Conservation (phyloP, 202 grass and related monocot species). For the Musa balbisiana region DNA sequence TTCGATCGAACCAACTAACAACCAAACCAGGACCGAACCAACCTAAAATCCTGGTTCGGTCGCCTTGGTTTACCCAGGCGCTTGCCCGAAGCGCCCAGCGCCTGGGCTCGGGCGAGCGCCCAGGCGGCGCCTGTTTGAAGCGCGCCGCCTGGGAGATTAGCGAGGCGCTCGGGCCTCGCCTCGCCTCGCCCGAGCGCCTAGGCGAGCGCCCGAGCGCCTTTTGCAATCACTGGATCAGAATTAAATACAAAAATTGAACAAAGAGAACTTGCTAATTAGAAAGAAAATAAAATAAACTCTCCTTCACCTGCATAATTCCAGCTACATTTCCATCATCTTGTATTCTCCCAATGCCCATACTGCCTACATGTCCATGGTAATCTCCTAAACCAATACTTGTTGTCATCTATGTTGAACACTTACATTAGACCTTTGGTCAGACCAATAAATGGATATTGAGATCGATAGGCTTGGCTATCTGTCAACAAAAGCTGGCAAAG, state of each 20-base stretch:
- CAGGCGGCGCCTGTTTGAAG: too few relatives aligned
- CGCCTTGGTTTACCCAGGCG: too few relatives aligned
- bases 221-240: too few relatives aligned
- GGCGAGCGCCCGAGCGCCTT: too few relatives aligned
- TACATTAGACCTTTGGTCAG: background rate
- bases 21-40: too few relatives aligned
- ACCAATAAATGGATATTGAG: constrained; percentile 18
- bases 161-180: too few relatives aligned
- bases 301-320: constrained; percentile 15
- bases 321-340: background rate
- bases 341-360: constrained; percentile 1
- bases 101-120: too few relatives aligned
- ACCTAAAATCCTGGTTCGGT: too few relatives aligned
- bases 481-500: background rate
- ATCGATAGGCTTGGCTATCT: constrained; percentile 1
- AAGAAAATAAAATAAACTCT: background rate
- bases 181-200: too few relatives aligned
- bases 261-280: background rate
- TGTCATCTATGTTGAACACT: background rate
- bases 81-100: too few relatives aligned
- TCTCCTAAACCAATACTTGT: background rate
- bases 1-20: too few relatives aligned
- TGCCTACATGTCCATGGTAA: background rate
- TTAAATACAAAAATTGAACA: background rate
- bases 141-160: too few relatives aligned